Base-by-base conservation (phyloP, 257 asterid genomes). In the Craterostigma plantagineum region DNA sequence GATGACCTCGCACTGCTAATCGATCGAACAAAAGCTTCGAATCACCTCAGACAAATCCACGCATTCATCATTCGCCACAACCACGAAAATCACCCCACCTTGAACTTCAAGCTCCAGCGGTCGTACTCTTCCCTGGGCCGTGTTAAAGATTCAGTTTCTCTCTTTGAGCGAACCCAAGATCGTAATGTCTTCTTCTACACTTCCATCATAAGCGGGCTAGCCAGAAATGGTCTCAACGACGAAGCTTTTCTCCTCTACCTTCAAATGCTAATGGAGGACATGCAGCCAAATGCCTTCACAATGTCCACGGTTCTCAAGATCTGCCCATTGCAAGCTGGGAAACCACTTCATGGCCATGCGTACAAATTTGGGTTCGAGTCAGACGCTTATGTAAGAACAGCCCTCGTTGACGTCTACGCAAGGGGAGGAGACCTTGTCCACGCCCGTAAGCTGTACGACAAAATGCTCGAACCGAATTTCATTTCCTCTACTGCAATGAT, bases 51-150 rank as follows among this genome's bases (percentile, higher is more conserved):
- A 10, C 76, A 64, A 61, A 53, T 68, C 47, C 81, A 68, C 3
- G 73, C 71, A 9, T 50, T 44, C 45, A 17, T 72, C 34, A 56
- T 72, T 53, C 69, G 76, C 8, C 71, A 33, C 38, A 69, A 64
- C 42, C 57, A 58, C 10, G 73, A 72, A 48, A 53, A 40, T 55
- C 55, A 64, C 23, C 68, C 66, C 11, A 41, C 49, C 51, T 42
- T 72, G 43, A 62, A 62, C 53, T 68, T 72, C 71, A 72, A 72
- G 66, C 71, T 72, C 33, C 73, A 61, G 35, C 71, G 55, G 12
- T 68, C 76, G 0, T 72, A 68, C 57, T 62, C 70, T 42, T 62
- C 62, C 39, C 40, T 65, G n/a, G 73, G 73, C 14, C 60, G 42
- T 27, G 56, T 62, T 46, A 36, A 53, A 35, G 14, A 51, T 38